These are phyloP conservation scores for Suillus ampliporus DNA, from an alignment of 768 basidiomycete genomes.

Conservation along the genomic window DNA sequence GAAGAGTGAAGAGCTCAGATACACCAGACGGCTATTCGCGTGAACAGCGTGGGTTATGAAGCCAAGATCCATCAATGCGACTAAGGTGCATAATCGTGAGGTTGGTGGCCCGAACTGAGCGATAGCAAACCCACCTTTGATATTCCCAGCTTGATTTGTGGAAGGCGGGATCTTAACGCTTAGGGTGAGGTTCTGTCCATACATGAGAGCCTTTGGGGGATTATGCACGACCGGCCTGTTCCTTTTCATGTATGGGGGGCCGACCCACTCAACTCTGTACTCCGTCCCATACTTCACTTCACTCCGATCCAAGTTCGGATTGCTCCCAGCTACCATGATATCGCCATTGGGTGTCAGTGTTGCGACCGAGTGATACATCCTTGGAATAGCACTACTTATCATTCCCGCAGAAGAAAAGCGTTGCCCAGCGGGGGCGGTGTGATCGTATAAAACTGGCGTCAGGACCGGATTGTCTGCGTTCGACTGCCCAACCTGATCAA, in stretches of 20 bases:
- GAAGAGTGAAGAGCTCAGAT: conserved; percentile 53
- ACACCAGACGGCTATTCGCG: conserved; percentile 77
- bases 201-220: conserved; percentile 44
- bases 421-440: conserved; percentile 52
- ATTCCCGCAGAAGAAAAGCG: conserved; percentile 67
- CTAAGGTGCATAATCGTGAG: conserved; percentile 40
- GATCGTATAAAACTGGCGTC: conserved; percentile 74
- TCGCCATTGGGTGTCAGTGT: conserved; percentile 74
- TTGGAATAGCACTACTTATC: conserved; percentile 68
- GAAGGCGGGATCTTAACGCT: conserved; percentile 47
- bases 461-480: conserved; percentile 79
- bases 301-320: conserved; percentile 82
- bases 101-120: conserved; percentile 13
- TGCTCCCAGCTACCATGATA: conserved; percentile 83
- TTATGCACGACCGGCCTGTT: conserved; percentile 58
- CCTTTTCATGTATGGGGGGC: conserved; percentile 78
- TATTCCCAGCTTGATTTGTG: conserved; percentile 42
- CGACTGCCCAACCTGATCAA: conserved; percentile 69
- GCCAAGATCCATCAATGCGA: conserved; percentile 82
- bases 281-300: conserved; percentile 79
- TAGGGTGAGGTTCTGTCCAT: conserved; percentile 53
- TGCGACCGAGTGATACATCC: conserved; percentile 86
- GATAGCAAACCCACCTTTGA: conserved; percentile 52
- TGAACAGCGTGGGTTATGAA: conserved; percentile 81
- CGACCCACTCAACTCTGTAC: conserved; percentile 87